A percentile compares a stretch with the other conserved stretches of the same genome.
These are phyloP conservation scores for Plasmodium coatneyi DNA, from an alignment of 169 alveolate genomes.

Conservation along the genomic window DNA sequence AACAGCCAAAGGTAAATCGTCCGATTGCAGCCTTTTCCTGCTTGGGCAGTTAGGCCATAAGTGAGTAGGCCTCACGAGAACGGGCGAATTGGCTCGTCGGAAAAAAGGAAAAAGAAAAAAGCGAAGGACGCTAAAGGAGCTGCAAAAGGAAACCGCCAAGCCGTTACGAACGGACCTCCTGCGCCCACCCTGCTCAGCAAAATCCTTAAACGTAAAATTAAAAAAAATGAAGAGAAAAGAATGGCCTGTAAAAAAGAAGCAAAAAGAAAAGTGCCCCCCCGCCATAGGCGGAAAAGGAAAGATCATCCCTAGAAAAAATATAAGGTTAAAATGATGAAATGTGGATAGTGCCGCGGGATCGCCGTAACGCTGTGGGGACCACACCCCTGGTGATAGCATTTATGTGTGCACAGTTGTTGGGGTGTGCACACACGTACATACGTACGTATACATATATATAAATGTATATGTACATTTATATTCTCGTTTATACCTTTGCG, in stretches of 20 bases:
- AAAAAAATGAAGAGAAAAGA: neutral
- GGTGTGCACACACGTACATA: neutral
- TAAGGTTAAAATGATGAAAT: neutral
- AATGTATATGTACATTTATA: neutral
- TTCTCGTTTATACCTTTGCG: neutral
- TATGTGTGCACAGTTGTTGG: neutral
- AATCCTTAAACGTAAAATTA: neutral
- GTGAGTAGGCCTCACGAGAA: neutral
- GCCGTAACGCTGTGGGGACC: neutral
- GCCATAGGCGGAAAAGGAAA: neutral
- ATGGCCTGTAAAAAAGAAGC: neutral
- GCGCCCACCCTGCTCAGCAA: neutral
- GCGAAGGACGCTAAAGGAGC: neutral
- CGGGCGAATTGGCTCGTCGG: neutral
- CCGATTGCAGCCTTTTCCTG: neutral
- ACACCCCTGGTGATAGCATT: neutral
- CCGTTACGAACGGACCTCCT: neutral
- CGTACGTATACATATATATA: neutral
- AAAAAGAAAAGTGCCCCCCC: neutral
- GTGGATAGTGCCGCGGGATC: neutral
- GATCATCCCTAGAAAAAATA: neutral
- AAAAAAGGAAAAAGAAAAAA: neutral
- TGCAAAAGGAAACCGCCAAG: neutral
- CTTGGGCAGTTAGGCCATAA: neutral
- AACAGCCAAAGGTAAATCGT: neutral